Evolutionary conservation across 805 yeast species (phyloP), one percentile per base, ranked within the genome.

Genomic region (Ogataea paradorogensis): DNA sequence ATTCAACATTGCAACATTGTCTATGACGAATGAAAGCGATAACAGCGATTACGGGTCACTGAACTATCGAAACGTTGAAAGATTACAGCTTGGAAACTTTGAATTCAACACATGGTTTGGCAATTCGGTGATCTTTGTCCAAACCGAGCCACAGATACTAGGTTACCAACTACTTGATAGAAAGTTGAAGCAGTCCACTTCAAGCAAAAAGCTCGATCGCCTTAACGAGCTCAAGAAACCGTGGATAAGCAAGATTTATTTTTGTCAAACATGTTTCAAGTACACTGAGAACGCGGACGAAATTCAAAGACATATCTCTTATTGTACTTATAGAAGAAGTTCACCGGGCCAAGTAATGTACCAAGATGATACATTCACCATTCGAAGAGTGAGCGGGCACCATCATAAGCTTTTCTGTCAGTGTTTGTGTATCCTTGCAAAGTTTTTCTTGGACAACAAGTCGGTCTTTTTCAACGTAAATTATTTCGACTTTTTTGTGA

Each of bases 51-150:
- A 85, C 53, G 95, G 91, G 9, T 71, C 79, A 1, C 54, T 82
- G 25, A 72, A 76, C 30, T 59, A 65, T 39, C 70, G 85, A 10
- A 90, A 90, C 65, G 80, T 90, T 30, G 62, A 58, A 7, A 59
- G 73, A 18, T 85, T 91, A 7, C 73, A 70, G 24, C 76, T 86
- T 45, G 97, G 96, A 0, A 69, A 73, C 15, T 73, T 69, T 49
- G 74, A 73, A 43, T 78, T 90, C 46, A 73, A 78, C 39, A 82
- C 97, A 2, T 88, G 97, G 96, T 89, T 84, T 58, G 93, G 95
- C 0, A 84, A 84, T 52, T 76, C 86, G 3, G 95, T 88, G 1
- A 83, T 87, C 57, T 86, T 89, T 47, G 38, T 46, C 14, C 69
- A 69, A 33, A 62, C 61, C 10, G 72, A 69, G 42, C 72, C 71